Conservation (phyloP, 768 basidiomycete genomes). For the Tubosaeta sp. region DNA sequence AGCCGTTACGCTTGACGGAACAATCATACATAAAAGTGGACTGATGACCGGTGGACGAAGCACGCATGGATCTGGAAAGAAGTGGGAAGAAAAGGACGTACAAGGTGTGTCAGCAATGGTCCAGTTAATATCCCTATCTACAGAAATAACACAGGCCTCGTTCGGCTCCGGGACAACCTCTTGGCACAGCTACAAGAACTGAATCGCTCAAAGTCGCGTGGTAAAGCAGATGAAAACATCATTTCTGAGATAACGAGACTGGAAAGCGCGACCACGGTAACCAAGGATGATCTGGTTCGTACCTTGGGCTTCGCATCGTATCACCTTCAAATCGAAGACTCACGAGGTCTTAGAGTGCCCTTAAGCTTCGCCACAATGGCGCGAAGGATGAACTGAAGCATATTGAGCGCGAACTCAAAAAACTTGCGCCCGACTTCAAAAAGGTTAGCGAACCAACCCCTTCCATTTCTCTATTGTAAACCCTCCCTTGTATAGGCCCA, state of each 20-base stretch:
- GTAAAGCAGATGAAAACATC: conserved; percentile 77
- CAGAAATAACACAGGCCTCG: conserved; percentile 34
- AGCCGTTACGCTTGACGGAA: conserved; percentile 97
- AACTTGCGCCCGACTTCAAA: conserved; percentile 61
- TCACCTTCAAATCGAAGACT: not conserved
- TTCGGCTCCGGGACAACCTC: conserved; percentile 66
- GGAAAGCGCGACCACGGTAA: conserved; percentile 70
- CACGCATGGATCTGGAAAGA: conserved; percentile 68
- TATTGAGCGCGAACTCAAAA: conserved; percentile 65
- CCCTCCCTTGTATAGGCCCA: conserved; percentile 42
- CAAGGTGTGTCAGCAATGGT: conserved; percentile 49
- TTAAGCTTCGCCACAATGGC: conserved; percentile 70
- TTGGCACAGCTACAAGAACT: conserved; percentile 77
- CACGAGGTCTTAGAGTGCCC: conserved; percentile 53
- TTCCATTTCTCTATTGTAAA: not conserved
- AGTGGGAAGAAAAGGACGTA: conserved; percentile 94
- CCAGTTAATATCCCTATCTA: conserved; percentile 24
- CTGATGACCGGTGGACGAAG: conserved; percentile 94
- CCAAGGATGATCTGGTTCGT: conserved; percentile 79
- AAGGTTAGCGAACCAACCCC: conserved; percentile 43
- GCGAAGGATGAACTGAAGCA: conserved; percentile 84
- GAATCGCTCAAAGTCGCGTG: conserved; percentile 77
- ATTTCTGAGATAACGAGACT: conserved; percentile 73
- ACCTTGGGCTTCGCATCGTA: not conserved
- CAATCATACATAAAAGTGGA: conserved; percentile 95